Evolutionary conservation across 495 filamentous ascomycete species (phyloP).

Genomic region (Chaetomium cochliodes): DNA sequence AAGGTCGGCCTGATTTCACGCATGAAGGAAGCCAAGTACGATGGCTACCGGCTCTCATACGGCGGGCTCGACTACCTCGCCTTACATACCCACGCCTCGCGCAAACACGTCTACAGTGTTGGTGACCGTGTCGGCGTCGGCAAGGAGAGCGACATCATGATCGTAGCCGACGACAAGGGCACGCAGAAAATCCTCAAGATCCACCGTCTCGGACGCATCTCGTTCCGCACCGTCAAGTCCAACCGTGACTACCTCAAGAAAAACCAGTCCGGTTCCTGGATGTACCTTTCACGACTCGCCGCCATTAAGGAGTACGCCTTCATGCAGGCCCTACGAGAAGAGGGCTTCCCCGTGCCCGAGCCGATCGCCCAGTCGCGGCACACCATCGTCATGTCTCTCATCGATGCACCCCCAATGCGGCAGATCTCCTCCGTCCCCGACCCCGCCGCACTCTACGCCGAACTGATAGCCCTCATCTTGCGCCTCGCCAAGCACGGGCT

Average conservation of each 20-base stretch:
- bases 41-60: constrained; percentile 96
- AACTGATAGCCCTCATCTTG: constrained; percentile 84
- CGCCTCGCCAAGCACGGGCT: constrained; percentile 81
- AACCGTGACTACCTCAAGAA: constrained; percentile 95
- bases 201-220: constrained; percentile 88
- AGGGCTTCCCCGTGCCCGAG: constrained; percentile 84
- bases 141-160: constrained; percentile 95
- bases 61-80: constrained; percentile 96
- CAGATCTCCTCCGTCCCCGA: constrained; percentile 78
- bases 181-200: constrained; percentile 81
- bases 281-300: constrained; percentile 92
- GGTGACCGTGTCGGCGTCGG: constrained; percentile 94
- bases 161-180: constrained; percentile 70
- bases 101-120: constrained; percentile 78
- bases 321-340: constrained; percentile 78
- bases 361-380: constrained; percentile 85
- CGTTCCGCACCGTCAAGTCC: constrained; percentile 91
- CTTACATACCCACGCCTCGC: constrained; percentile 79
- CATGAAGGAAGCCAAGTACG: constrained; percentile 94
- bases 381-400: constrained; percentile 89
- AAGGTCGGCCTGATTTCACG: constrained; percentile 90
- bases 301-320: constrained; percentile 91
- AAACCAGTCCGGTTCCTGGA: constrained; percentile 74
- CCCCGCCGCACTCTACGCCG: constrained; percentile 76
- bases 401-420: constrained; percentile 85